Evolutionary conservation across 2,329 filamentous ascomycete genomes (phyloP).

Genomic region (Ceratocystis papillata): DNA sequence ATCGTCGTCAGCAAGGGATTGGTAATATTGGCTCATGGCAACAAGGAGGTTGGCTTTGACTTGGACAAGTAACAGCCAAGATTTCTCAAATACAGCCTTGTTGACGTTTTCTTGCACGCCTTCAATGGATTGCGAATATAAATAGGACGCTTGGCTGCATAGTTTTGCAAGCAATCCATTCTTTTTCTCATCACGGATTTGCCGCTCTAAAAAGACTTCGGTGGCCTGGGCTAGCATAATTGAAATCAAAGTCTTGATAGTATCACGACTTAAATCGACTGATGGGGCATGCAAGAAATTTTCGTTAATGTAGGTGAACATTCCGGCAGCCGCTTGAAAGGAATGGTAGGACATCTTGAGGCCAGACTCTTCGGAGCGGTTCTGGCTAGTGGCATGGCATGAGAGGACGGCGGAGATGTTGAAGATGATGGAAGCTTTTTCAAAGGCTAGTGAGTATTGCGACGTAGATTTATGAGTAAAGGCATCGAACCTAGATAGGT

Average conservation of each 20-base stretch:
- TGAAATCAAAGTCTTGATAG: constrained; percentile 84
- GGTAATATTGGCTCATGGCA: constrained; percentile 85
- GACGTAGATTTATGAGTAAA: constrained; percentile 97
- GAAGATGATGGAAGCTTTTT: constrained; percentile 98
- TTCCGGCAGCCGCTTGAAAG: constrained; percentile 93
- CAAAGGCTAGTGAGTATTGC: constrained; percentile 92
- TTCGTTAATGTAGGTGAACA: constrained; percentile 99
- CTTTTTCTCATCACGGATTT: constrained; percentile 86
- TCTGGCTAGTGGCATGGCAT: constrained; percentile 87
- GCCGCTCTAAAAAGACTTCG: constrained; percentile 95
- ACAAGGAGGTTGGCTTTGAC: constrained; percentile 73
- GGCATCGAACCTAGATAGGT: constrained; percentile 75
- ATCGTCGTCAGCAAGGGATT: constrained; percentile 83
- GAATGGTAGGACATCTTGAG: constrained; percentile 96
- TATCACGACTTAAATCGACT: constrained; percentile 89
- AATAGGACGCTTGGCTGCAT: constrained; percentile 75
- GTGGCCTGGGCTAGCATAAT: constrained; percentile 93
- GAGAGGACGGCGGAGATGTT: constrained; percentile 97
- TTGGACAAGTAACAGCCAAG: constrained; percentile 77
- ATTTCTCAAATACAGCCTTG: constrained; percentile 85
- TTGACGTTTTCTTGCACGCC: constrained; percentile 86
- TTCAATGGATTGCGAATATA: constrained; percentile 80
- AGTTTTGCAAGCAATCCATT: constrained; percentile 83
- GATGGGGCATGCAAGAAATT: constrained; percentile 97
- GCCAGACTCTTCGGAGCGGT: constrained; percentile 79